phyloP scores from a whole-genome alignment of 1,284 basidiomycete species.

The Heterobasidion parviporum region DNA sequence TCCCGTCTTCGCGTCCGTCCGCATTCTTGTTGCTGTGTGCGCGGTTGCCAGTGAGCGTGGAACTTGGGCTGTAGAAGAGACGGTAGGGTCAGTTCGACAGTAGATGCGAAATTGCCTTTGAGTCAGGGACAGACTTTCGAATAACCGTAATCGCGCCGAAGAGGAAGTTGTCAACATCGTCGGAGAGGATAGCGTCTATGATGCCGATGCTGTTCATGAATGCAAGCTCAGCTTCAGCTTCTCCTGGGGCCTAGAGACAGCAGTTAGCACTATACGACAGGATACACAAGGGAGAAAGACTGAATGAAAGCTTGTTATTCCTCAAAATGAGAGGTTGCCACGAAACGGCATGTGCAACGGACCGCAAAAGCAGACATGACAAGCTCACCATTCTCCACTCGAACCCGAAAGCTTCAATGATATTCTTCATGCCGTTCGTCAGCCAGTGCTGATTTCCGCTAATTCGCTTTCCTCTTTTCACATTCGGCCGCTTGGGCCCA shows the following conservation, averaged over 20 bases:
- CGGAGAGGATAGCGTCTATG: constrained; percentile 87
- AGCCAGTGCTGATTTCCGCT: constrained; percentile 57
- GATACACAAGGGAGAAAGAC: too few relatives aligned
- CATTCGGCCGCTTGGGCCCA: constrained; percentile 74
- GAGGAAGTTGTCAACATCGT: constrained; percentile 89
- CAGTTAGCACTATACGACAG: too few relatives aligned
- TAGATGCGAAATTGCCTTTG: constrained; percentile 19
- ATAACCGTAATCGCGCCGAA: constrained; percentile 84
- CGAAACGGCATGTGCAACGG: too few relatives aligned
- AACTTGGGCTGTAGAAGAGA: constrained; percentile 49
- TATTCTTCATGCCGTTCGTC: constrained; percentile 63
- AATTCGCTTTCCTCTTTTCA: constrained; percentile 77
- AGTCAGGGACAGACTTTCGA: constrained; percentile 44
- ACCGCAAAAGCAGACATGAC: neutral
- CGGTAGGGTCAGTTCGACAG: neutral
- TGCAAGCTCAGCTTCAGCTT: constrained; percentile 95
- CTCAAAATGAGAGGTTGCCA: too few relatives aligned
- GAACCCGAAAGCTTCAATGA: constrained; percentile 85
- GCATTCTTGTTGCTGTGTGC: constrained; percentile 52
- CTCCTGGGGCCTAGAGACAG: constrained; percentile 70
- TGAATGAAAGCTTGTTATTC: too few relatives aligned
- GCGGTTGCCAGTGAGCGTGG: constrained; percentile 63
- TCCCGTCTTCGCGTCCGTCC: constrained; percentile 63
- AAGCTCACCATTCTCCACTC: constrained; percentile 69
- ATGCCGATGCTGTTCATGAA: constrained; percentile 74